Conservation (phyloP, 345 rosid species). For the Heritiera littoralis region DNA sequence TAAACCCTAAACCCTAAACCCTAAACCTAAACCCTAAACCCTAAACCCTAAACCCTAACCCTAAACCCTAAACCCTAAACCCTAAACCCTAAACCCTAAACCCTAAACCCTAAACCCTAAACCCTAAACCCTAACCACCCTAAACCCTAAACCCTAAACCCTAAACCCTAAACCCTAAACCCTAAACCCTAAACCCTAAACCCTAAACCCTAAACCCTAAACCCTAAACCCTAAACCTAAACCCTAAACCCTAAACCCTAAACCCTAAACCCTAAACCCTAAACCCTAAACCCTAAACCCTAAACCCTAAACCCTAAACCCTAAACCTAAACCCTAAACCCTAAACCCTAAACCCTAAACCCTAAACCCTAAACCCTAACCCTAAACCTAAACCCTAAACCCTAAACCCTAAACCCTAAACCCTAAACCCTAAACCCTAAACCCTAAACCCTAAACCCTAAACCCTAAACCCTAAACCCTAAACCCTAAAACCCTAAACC, state of each 20-base stretch:
- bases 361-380: conserved; percentile 19
- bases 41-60: conserved; percentile 6
- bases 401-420: conserved; percentile 23
- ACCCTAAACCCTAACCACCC: too few species aligned
- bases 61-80: conserved; percentile 1
- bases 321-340: too few species aligned
- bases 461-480: conserved; percentile 9
- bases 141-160: conserved; percentile 5
- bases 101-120: conserved; percentile 1
- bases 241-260: too few species aligned
- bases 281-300: too few species aligned
- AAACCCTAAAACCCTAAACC: conserved; percentile 18
- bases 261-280: too few species aligned
- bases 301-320: too few species aligned
- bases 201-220: too few species aligned
- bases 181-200: background rate
- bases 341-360: conserved; percentile 8
- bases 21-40: conserved; percentile 28
- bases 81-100: conserved; percentile 10
- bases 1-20: conserved; percentile 26
- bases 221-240: too few species aligned
- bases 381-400: conserved; percentile 23
- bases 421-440: conserved; percentile 22
- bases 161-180: conserved; percentile 16
- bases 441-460: conserved; percentile 24